Evolutionary conservation across 2,329 filamentous ascomycete genomes (phyloP), one percentile per base, ranked within the genome.

Genomic region (Epichloe coenophiala): DNA sequence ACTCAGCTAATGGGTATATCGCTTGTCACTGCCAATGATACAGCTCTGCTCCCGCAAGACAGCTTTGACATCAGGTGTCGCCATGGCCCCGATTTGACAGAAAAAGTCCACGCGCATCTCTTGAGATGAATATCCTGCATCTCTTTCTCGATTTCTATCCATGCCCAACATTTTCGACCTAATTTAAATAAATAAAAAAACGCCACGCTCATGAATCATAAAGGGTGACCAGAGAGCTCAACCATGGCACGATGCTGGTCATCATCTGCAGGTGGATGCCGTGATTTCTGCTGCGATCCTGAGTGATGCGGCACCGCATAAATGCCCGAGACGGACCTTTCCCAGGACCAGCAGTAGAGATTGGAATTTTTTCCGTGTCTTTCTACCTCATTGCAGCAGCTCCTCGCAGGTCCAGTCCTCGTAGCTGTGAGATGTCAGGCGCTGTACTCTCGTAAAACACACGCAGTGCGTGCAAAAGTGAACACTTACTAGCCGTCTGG

Each of bases 361-460:
- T 50, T 52, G 9, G 51, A 46, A 47, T 12, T 50, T 46, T 41
- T 48, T 47, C 13, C 19, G 6, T 15, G 21, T 17, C 15, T 11
- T 37, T 9, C 17, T 13, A 9, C 7, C 60, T 65, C 67, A 81
- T 67, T 80, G 77, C 50, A 95, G 77, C 57, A 97, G 76, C 70
- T 98, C 93, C 71, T 97, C 93, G 71, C 90, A 96, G 37, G 90
- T 95, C 93, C 93, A 98, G 68, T 98, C 93, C 77, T 98, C 93
- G 69, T 97, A 97, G 73, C 86, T 91, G 58, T n/a, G 27, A 39
- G 15, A 23, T 33, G 50, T 61, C 48, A 57, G 58, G 38, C 23
- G 40, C 12, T 6, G 13, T n/a, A 45, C 21, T 12, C 21, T 31
- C 1, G 19, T 17, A 6, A 19, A 4, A 7, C 8, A 35, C 13